These are phyloP conservation scores for Suillus hirtellus DNA, from an alignment of 768 basidiomycete species.

Conservation along the genomic window DNA sequence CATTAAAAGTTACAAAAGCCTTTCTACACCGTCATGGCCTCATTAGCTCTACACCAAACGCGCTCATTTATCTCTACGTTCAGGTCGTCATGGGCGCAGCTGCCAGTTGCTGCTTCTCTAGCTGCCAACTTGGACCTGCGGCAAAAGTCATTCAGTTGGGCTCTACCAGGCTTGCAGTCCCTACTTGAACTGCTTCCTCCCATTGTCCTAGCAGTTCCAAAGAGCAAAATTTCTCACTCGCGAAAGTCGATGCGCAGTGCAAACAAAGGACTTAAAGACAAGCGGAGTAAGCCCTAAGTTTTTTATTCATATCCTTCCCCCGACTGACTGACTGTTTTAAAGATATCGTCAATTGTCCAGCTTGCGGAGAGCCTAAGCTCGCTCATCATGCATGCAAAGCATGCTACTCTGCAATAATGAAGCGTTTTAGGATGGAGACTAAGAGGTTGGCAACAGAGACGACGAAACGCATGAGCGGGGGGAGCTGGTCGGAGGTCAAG, in stretches of 20 bases:
- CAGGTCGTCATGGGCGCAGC: constrained; percentile 24
- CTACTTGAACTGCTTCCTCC: constrained; percentile 81
- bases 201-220: constrained; percentile 89
- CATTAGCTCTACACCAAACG: constrained; percentile 38
- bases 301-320: neutral
- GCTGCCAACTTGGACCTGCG: constrained; percentile 23
- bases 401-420: constrained; percentile 55
- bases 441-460: constrained; percentile 14
- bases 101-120: constrained; percentile 17
- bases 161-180: constrained; percentile 43
- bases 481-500: constrained; percentile 6
- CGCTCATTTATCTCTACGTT: constrained; percentile 27
- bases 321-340: constrained; percentile 12
- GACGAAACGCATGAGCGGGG: constrained; percentile 9
- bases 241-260: constrained; percentile 93
- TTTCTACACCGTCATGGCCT: constrained; percentile 38
- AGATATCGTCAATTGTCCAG: constrained; percentile 93
- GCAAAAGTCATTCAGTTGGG: constrained; percentile 34
- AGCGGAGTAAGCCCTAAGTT: constrained; percentile 62
- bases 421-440: constrained; percentile 23
- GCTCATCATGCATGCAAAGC: constrained; percentile 83
- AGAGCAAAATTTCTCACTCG: constrained; percentile 91
- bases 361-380: constrained; percentile 85
- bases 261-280: constrained; percentile 94
- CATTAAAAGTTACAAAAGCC: constrained; percentile 8